A percentile compares a stretch with the other conserved stretches of the same genome.
Evolutionary conservation across 2,329 filamentous ascomycete genomes (phyloP).

Genomic region (Xylaria sp.): DNA sequence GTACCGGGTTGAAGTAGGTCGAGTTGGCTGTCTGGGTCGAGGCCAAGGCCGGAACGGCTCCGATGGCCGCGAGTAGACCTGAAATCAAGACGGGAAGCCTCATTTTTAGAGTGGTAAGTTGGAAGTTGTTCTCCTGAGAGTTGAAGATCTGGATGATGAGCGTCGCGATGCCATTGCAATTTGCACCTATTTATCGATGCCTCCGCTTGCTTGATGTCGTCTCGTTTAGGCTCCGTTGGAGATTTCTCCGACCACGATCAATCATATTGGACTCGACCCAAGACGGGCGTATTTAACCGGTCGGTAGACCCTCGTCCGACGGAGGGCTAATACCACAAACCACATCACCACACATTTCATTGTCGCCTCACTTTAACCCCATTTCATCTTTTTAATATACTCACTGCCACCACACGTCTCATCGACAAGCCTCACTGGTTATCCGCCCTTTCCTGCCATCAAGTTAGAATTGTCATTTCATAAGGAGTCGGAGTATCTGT

Average conservation of each 20-base stretch:
- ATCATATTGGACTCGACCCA: background rate
- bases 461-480: no score
- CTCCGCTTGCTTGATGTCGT: background rate
- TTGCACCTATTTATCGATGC: conserved; percentile 2
- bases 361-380: no score
- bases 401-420: no score
- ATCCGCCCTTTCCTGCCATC: no score
- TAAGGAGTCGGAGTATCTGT: no score
- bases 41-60: background rate
- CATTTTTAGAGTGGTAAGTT: conserved; percentile 11
- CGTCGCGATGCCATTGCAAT: background rate
- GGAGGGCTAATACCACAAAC: no score
- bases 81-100: conserved; percentile 4
- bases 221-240: background rate
- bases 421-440: no score
- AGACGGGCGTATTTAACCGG: conserved; percentile 14
- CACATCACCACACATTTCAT: no score
- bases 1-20: conserved; percentile 39
- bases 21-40: conserved; percentile 14
- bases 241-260: conserved; percentile 7
- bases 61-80: conserved; percentile 6
- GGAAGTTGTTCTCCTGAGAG: background rate
- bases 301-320: background rate
- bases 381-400: no score
- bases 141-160: background rate